Percentiles rank a stretch among this genome's conserved stretches.
Evolutionary conservation across 164 flowering plant genomes (phyloP).

Genomic region (Warburgia ugandensis): DNA sequence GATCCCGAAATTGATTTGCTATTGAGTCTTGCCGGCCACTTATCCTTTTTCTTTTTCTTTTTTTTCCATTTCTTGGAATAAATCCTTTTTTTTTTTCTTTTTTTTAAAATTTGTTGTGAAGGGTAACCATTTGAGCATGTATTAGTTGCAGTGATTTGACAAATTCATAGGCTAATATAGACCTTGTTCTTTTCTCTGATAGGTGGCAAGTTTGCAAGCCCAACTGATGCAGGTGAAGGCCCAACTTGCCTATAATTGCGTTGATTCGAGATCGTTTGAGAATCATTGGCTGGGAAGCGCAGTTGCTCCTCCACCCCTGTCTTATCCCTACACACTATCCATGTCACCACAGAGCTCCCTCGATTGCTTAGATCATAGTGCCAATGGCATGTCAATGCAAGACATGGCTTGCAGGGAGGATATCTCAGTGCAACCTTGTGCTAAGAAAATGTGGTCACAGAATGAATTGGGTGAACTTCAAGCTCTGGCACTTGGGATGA

Average conservation of each 20-base stretch:
- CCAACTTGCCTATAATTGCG: slow-evolving; percentile 10
- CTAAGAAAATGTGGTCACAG: slow-evolving; percentile 3
- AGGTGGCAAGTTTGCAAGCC: slow-evolving; percentile 19
- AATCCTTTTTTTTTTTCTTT: background rate
- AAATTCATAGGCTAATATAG: background rate
- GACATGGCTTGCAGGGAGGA: slow-evolving; percentile 1
- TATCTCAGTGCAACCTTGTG: background rate
- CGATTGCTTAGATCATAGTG: slow-evolving; percentile 7
- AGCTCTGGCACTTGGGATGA: slow-evolving; percentile 12
- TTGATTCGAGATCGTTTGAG: slow-evolving; percentile 1
- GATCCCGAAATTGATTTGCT: background rate
- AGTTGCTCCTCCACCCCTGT: no score
- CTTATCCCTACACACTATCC: slow-evolving; percentile 2
- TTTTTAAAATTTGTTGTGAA: background rate
- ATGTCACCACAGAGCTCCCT: slow-evolving; percentile 9
- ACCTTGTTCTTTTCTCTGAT: background rate
- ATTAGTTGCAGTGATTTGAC: background rate
- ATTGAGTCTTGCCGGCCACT: no score
- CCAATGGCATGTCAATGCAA: background rate
- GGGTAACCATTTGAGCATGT: background rate
- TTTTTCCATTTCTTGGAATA: no score
- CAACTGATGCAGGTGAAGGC: slow-evolving; percentile 18
- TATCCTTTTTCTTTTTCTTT: no score
- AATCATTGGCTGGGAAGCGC: slow-evolving; percentile 7
- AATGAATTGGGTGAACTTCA: slow-evolving; percentile 14